These are phyloP conservation scores for Microbotryum violaceum DNA, from an alignment of 1,284 basidiomycete genomes.

Conservation along the genomic window DNA sequence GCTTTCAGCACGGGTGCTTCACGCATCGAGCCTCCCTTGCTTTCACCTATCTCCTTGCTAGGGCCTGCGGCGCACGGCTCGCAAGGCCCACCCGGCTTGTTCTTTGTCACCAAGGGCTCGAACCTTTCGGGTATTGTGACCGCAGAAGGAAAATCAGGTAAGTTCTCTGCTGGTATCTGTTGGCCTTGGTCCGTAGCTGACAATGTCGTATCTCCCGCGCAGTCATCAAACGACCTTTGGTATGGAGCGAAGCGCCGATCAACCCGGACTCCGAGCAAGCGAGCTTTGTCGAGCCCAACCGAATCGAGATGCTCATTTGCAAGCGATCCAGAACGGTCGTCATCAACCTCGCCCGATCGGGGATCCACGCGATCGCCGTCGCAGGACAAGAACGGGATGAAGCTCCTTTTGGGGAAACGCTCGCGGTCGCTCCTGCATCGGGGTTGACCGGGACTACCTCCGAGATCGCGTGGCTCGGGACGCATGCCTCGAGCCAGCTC, in stretches of 20 bases:
- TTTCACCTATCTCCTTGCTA: constrained; percentile 69
- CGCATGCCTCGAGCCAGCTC: constrained; percentile 19
- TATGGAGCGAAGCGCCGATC: constrained; percentile 15
- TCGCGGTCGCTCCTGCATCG: background rate
- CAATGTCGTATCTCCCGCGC: background rate
- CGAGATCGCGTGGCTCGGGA: constrained; percentile 21
- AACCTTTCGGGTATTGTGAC: constrained; percentile 77
- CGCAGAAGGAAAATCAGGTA: constrained; percentile 58
- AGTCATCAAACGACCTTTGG: constrained; percentile 33
- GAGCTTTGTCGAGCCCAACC: constrained; percentile 1
- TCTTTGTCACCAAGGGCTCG: constrained; percentile 74
- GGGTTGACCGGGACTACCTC: background rate
- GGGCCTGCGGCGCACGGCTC: constrained; percentile 57
- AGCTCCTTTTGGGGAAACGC: constrained; percentile 1
- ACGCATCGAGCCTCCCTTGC: constrained; percentile 50
- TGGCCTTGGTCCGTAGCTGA: background rate
- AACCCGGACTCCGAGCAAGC: background rate
- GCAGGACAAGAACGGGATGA: constrained; percentile 1
- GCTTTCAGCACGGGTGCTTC: background rate
- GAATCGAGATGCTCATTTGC: constrained; percentile 20
- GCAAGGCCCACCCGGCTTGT: constrained; percentile 74
- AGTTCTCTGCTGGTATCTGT: background rate
- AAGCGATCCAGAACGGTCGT: constrained; percentile 15
- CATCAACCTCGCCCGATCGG: constrained; percentile 5
- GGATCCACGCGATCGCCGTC: constrained; percentile 18